A percentile compares a stretch with the other conserved stretches of the same genome.
Evolutionary conservation across 2,329 filamentous ascomycete genomes (phyloP).

Genomic region (Hypomyces perniciosus): DNA sequence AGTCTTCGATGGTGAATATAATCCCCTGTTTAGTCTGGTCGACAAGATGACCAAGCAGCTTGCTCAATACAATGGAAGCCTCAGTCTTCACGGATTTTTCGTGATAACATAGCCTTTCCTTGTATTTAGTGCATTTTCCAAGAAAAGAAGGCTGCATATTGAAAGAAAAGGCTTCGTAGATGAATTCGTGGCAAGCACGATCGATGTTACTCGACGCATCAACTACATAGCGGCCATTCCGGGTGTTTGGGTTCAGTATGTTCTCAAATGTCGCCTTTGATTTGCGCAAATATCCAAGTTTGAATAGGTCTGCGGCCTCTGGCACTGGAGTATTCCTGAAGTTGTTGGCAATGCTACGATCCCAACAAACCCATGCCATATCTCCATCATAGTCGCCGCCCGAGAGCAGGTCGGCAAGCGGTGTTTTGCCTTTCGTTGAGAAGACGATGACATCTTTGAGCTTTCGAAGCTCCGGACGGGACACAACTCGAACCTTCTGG

Average conservation of each 20-base stretch:
- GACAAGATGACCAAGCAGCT: slow-evolving; percentile 47
- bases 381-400: slow-evolving; percentile 82
- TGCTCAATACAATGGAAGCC: slow-evolving; percentile 44
- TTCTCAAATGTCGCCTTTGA: slow-evolving; percentile 41
- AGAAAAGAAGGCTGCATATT: slow-evolving; percentile 52
- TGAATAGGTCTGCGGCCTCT: slow-evolving; percentile 36
- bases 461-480: slow-evolving; percentile 53
- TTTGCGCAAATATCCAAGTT: slow-evolving; percentile 42
- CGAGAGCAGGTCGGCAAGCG: slow-evolving; percentile 65
- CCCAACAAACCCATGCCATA: slow-evolving; percentile 72
- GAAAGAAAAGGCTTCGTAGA: slow-evolving; percentile 51
- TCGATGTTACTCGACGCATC: slow-evolving; percentile 22
- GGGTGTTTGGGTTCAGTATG: slow-evolving; percentile 25
- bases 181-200: slow-evolving; percentile 35
- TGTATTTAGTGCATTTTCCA: slow-evolving; percentile 58
- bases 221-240: background rate
- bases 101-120: slow-evolving; percentile 57
- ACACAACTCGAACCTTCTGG: slow-evolving; percentile 58
- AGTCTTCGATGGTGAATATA: slow-evolving; percentile 39
- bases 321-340: slow-evolving; percentile 53
- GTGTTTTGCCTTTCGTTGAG: slow-evolving; percentile 51
- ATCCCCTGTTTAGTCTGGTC: slow-evolving; percentile 53
- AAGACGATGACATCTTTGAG: slow-evolving; percentile 80
- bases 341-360: slow-evolving; percentile 56
- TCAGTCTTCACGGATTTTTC: slow-evolving; percentile 42